Conservation (phyloP, 495 filamentous ascomycete genomes). For the Venustampulla echinocandica region DNA sequence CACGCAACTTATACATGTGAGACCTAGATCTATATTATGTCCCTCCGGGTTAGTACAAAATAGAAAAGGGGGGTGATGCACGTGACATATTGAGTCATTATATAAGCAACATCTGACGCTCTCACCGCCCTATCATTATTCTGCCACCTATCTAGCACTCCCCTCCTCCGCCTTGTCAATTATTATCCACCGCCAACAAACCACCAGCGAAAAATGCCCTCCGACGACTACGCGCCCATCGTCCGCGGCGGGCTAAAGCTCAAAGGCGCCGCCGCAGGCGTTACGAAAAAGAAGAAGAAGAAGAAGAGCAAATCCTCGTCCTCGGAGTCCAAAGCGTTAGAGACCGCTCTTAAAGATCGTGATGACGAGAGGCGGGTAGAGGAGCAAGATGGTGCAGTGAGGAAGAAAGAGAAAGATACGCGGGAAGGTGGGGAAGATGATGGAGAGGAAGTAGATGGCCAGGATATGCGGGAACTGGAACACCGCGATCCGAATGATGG, state of each 20-base stretch:
- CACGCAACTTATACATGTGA: no score
- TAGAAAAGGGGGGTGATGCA: no score
- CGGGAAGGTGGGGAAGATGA: constrained; percentile 20
- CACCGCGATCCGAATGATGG: constrained; percentile 15
- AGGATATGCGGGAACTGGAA: constrained; percentile 11
- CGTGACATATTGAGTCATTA: no score
- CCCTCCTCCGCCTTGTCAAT: neutral
- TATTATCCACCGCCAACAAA: constrained; percentile 1
- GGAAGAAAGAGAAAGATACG: constrained; percentile 11
- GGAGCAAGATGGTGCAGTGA: constrained; percentile 12
- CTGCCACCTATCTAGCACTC: constrained; percentile 1
- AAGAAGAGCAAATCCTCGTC: constrained; percentile 25
- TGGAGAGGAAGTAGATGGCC: constrained; percentile 14
- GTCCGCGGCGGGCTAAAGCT: constrained; percentile 65
- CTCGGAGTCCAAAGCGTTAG: constrained; percentile 24
- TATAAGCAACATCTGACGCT: no score
- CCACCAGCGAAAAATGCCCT: no score
- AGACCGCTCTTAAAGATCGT: no score
- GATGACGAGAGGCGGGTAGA: no score
- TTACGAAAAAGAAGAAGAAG: constrained; percentile 56
- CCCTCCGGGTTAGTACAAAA: no score
- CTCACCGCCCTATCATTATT: neutral
- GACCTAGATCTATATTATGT: no score
- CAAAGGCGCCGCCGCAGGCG: constrained; percentile 54
- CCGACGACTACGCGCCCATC: constrained; percentile 62